Evolutionary conservation across 306 rosid genomes (phyloP).

Genomic region (Malus sylvestris): DNA sequence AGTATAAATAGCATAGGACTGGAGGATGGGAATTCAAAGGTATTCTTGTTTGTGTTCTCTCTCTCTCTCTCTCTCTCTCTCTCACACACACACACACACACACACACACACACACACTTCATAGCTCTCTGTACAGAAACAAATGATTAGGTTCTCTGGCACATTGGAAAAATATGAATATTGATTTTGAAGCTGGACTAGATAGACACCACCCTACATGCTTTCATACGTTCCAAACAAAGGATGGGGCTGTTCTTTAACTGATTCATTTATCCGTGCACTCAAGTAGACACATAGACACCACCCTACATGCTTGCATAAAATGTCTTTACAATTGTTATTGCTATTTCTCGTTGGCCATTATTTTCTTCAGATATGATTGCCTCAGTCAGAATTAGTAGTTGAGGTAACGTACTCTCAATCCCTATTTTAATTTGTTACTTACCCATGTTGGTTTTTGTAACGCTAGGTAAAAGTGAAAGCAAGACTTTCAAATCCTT

Average conservation of each 20-base stretch:
- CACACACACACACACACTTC: no score
- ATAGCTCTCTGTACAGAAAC: background rate
- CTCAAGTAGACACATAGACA: background rate
- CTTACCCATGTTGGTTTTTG: constrained; percentile 5
- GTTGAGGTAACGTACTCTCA: constrained; percentile 5
- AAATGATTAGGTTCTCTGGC: background rate
- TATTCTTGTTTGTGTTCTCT: constrained; percentile 8
- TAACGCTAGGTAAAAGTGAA: constrained; percentile 52
- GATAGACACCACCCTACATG: no score
- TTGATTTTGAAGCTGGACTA: background rate
- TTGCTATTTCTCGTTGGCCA: background rate
- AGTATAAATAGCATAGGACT: constrained; percentile 49
- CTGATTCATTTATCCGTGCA: background rate
- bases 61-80: background rate
- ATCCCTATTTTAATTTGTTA: background rate
- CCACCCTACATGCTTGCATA: background rate
- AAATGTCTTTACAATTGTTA: background rate
- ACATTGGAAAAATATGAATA: background rate
- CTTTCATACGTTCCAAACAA: no score
- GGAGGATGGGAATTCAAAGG: constrained; percentile 58
- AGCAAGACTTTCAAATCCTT: constrained; percentile 87
- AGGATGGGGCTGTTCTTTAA: background rate
- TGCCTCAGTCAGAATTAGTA: background rate
- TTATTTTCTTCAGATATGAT: background rate
- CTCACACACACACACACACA: no score